These are phyloP conservation scores for Ophiostoma piceae DNA, from an alignment of 2,329 filamentous ascomycete species.

Conservation along the genomic window DNA sequence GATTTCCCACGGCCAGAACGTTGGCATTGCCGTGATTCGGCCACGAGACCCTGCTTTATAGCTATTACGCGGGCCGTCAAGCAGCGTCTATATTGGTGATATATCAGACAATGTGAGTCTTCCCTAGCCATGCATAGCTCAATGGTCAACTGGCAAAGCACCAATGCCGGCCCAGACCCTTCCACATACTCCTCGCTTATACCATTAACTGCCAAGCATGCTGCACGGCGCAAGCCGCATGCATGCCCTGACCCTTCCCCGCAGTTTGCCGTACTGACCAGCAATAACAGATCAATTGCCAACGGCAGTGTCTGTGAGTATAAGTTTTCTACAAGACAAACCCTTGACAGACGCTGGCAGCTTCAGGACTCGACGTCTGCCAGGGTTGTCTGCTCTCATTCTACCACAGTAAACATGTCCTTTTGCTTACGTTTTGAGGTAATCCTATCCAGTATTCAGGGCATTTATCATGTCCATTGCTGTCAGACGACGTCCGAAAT, in stretches of 20 bases:
- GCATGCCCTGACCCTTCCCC: background rate
- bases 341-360: background rate
- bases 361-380: background rate
- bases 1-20: too few relatives aligned
- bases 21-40: background rate
- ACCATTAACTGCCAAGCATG: background rate
- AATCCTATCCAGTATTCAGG: too few relatives aligned
- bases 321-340: background rate
- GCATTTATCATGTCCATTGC: too few relatives aligned
- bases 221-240: background rate
- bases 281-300: background rate
- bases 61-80: background rate
- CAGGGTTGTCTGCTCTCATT: too few relatives aligned
- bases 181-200: background rate
- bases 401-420: too few relatives aligned
- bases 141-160: too few relatives aligned
- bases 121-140: background rate
- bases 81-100: background rate
- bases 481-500: background rate
- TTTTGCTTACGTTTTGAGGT: too few relatives aligned
- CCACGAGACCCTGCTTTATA: background rate
- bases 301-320: background rate
- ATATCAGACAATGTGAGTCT: background rate
- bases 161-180: too few relatives aligned
- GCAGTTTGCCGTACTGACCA: background rate